Percentiles rank a stretch among this genome's conserved stretches.
These are phyloP conservation scores for Euryodendron excelsum DNA, from an alignment of 148 eudicot genomes.

Conservation along the genomic window DNA sequence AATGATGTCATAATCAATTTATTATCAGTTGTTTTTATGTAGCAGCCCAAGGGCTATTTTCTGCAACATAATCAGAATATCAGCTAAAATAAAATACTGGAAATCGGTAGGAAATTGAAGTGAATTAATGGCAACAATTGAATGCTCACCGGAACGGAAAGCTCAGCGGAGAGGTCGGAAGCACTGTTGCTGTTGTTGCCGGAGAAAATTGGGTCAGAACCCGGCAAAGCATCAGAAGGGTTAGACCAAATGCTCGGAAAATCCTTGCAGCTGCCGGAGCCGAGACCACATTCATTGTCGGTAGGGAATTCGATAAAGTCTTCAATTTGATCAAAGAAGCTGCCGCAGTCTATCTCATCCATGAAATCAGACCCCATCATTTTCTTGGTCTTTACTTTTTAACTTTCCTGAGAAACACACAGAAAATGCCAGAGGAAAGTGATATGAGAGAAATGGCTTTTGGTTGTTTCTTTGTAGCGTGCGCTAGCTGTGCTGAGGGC, in stretches of 20 bases:
- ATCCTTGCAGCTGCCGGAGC: conserved; percentile 24
- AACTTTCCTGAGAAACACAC: conserved; percentile 19
- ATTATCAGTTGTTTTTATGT: too few relatives aligned
- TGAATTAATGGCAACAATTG: neutral
- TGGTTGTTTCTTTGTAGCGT: neutral
- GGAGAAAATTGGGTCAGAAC: conserved; percentile 39
- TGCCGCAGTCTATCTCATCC: conserved; percentile 23
- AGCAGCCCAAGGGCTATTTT: neutral
- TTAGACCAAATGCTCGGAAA: conserved; percentile 47
- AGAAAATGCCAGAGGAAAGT: conserved; percentile 14
- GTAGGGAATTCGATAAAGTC: conserved; percentile 49
- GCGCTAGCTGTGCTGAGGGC: neutral
- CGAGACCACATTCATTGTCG: conserved; percentile 42
- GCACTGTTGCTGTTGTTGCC: conserved; percentile 28
- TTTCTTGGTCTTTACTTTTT: neutral
- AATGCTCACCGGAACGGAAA: conserved; percentile 72
- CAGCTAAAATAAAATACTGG: too few relatives aligned
- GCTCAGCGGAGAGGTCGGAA: conserved; percentile 67
- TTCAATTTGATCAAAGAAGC: conserved; percentile 30
- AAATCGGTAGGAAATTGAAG: neutral
- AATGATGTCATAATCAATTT: conserved; percentile 1
- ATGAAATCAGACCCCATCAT: conserved; percentile 21
- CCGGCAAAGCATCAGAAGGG: conserved; percentile 25
- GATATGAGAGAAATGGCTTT: neutral
- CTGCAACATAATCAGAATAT: neutral